phyloP scores from a whole-genome alignment of 305 asterid genomes.

The Solanum hybrid region DNA sequence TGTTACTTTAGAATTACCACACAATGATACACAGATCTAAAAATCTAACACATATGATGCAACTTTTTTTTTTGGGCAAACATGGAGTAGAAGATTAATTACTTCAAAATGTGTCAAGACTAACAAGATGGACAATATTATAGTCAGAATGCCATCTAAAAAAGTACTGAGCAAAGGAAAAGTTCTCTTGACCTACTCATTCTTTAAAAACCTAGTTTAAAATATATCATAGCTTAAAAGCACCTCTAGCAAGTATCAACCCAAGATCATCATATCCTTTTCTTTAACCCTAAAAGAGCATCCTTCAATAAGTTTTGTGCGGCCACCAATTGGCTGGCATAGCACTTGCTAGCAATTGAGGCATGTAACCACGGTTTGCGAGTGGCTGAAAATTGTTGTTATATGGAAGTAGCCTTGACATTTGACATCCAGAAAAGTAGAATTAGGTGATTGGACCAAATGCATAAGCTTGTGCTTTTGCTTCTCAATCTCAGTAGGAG shows the following conservation, averaged over 20 bases:
- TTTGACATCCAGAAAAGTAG: constrained; percentile 5
- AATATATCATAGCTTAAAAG: not conserved
- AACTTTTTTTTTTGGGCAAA: not conserved
- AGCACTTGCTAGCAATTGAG: not conserved
- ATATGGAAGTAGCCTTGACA: not conserved
- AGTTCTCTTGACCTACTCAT: not conserved
- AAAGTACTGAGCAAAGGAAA: not conserved
- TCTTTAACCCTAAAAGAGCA: constrained; percentile 1
- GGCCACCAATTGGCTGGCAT: constrained; percentile 2
- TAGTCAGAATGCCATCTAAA: not conserved
- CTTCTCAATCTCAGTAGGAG: not conserved
- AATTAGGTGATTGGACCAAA: not conserved
- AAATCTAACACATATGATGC: too few species aligned
- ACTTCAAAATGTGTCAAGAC: not conserved
- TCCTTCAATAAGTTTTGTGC: not conserved
- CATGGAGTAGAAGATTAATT: not conserved
- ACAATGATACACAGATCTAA: too few species aligned
- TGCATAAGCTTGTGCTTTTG: constrained; percentile 3
- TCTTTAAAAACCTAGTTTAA: not conserved
- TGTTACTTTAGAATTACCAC: too few species aligned
- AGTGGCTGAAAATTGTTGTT: constrained; percentile 6
- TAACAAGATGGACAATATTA: not conserved
- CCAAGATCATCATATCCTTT: not conserved
- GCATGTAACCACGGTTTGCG: not conserved
- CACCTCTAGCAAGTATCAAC: not conserved